These are phyloP conservation scores for Fremontodendron californicum DNA, from an alignment of 345 rosid species.

Conservation along the genomic window DNA sequence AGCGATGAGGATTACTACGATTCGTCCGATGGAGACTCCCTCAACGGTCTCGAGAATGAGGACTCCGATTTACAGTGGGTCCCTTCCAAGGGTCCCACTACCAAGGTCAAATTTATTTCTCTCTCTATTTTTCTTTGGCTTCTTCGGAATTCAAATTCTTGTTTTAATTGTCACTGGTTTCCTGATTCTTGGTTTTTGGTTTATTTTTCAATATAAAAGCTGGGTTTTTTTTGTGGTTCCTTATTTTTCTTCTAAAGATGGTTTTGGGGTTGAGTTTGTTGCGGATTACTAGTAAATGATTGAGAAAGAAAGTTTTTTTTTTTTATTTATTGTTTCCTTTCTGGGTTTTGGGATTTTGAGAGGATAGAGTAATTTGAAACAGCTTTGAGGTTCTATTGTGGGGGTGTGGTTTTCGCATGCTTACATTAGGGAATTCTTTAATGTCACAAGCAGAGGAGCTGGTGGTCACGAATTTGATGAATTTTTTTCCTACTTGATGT, in stretches of 20 bases:
- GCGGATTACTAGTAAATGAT: background rate
- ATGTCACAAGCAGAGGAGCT: background rate
- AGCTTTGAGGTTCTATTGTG: background rate
- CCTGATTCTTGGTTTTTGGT: background rate
- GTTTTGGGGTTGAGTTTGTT: background rate
- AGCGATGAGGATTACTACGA: conserved; percentile 52
- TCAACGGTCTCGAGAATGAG: conserved; percentile 58
- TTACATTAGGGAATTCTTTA: background rate
- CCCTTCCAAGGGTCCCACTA: conserved; percentile 41
- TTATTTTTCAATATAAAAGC: background rate
- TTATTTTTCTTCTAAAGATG: too few relatives aligned
- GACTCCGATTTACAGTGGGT: conserved; percentile 43
- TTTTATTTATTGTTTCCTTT: background rate
- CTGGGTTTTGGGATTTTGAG: background rate
- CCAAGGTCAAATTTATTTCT: conserved; percentile 54
- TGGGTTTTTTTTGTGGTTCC: too few relatives aligned
- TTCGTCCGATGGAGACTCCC: conserved; percentile 69
- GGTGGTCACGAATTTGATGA: background rate
- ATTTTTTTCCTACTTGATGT: background rate
- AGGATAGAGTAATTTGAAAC: background rate
- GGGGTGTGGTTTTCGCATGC: background rate
- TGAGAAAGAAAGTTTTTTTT: background rate
- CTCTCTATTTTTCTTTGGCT: too few relatives aligned
- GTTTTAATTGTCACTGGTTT: background rate
- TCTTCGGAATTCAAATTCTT: background rate